These are phyloP conservation scores for Colletotrichum tamarilloi DNA, from an alignment of 2,329 filamentous ascomycete species.

Conservation along the genomic window DNA sequence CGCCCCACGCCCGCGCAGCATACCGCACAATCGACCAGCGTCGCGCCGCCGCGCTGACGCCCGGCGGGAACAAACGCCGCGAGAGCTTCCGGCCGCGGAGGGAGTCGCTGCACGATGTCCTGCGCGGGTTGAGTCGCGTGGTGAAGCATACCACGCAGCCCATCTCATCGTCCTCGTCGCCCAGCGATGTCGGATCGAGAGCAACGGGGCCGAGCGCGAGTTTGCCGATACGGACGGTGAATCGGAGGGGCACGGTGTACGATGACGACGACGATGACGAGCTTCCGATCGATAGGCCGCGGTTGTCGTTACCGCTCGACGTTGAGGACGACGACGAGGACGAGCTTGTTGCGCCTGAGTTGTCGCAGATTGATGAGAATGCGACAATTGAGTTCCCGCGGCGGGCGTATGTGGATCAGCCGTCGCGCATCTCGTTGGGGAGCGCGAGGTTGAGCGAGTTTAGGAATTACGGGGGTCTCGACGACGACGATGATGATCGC, in stretches of 20 bases:
- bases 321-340: slow-evolving; percentile 57
- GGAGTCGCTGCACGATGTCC: slow-evolving; percentile 64
- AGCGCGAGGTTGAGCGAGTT: slow-evolving; percentile 66
- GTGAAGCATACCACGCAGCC: slow-evolving; percentile 63
- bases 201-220: slow-evolving; percentile 27
- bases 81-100: slow-evolving; percentile 66
- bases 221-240: slow-evolving; percentile 40
- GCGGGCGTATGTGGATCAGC: slow-evolving; percentile 60
- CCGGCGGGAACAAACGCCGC: slow-evolving; percentile 64
- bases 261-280: slow-evolving; percentile 58
- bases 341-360: slow-evolving; percentile 63
- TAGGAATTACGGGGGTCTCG: slow-evolving; percentile 49
- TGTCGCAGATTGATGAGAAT: slow-evolving; percentile 63
- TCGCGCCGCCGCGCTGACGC: slow-evolving; percentile 69
- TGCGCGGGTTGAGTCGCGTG: slow-evolving; percentile 65
- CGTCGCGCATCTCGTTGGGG: slow-evolving; percentile 60
- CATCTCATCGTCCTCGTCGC: slow-evolving; percentile 59
- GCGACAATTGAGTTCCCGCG: slow-evolving; percentile 70
- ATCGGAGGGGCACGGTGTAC: slow-evolving; percentile 31
- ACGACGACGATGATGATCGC: slow-evolving; percentile 56
- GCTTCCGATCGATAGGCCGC: slow-evolving; percentile 60
- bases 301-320: slow-evolving; percentile 66
- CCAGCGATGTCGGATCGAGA: slow-evolving; percentile 38
- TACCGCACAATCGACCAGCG: slow-evolving; percentile 68
- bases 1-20: slow-evolving; percentile 72